phyloP scores from a whole-genome alignment of 257 asterid genomes.

The Nicotiana tomentosiformis region DNA sequence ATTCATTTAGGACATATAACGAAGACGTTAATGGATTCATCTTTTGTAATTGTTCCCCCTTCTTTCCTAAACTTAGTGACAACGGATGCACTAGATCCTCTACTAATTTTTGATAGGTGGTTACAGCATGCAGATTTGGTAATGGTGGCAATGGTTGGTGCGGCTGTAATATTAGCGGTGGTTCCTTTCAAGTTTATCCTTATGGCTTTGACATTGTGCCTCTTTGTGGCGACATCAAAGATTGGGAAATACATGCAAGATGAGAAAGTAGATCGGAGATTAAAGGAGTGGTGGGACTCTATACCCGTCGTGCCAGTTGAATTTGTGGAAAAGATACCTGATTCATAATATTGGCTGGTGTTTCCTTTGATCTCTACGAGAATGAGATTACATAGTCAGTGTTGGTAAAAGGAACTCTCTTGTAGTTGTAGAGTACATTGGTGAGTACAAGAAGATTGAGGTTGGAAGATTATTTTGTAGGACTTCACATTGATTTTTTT shows the following conservation, averaged over 20 bases:
- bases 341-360: not conserved
- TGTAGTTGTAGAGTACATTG: constrained; percentile 57
- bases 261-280: constrained; percentile 58
- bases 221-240: constrained; percentile 37
- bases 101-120: not conserved
- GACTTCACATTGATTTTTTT: not conserved
- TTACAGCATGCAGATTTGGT: constrained; percentile 68
- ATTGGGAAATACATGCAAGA: constrained; percentile 38
- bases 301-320: constrained; percentile 69
- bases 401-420: constrained; percentile 41
- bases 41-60: not conserved
- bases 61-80: not conserved
- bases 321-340: constrained; percentile 18
- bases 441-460: constrained; percentile 54
- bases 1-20: not conserved
- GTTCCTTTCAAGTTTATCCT: constrained; percentile 60
- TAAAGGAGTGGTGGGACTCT: constrained; percentile 93
- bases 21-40: not conserved
- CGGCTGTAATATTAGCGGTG: constrained; percentile 40
- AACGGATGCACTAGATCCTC: not conserved
- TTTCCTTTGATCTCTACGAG: not conserved
- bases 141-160: constrained; percentile 31
- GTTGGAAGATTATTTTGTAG: constrained; percentile 18
- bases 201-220: constrained; percentile 28
- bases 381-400: constrained; percentile 33